Base-by-base conservation (phyloP, 139 green algal genomes). In the Volvox reticuliferus region DNA sequence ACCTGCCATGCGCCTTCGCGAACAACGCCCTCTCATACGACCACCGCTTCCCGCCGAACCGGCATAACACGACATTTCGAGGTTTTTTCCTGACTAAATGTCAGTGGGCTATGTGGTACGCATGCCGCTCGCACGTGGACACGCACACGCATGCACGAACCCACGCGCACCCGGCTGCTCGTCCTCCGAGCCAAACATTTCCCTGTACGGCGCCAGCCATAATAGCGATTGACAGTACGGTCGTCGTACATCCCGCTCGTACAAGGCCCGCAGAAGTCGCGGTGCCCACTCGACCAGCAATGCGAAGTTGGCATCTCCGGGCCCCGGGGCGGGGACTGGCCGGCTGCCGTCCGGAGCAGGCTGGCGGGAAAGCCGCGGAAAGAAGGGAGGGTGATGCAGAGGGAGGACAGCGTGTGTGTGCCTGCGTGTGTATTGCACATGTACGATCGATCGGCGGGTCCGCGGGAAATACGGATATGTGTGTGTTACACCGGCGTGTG, bases 191-290 rank as follows among this genome's bases (percentile, higher is more conserved):
- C 88, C 71, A 28, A 93, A 93, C 79, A 94, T 91, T 75, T 94
- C 89, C 20, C 73, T 32, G 86, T 96, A 98, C 20, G 98, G 98
- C 30, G 95, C 96, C 62, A 99, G 95, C 98, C 98, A 99, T 71
- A 99, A 82, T 3, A 92, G 65, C 1, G 94, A 68, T 37, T 96
- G 94, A 91, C 96, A 99, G 94, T 98, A 99, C 14, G 77, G 71
- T 6, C 93, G 92, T 89, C 91, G 82, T 86, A 94, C 91, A 63
- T 99, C 95, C 3, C 97, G 91, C 73, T 99, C 96, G 62, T 98
- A 98, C 77, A 99, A 91, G n/a, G 86, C 87, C 24, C 94, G 91
- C 37, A 97, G 90, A 73, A 95, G 82, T 6, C 93, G 21, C 1
- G 95, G 95, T 6, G 95, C 94, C 71, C 92, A 95, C 82, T 95